These are phyloP conservation scores for Neoboletus brunneissimus DNA, from an alignment of 768 basidiomycete genomes.

Conservation along the genomic window DNA sequence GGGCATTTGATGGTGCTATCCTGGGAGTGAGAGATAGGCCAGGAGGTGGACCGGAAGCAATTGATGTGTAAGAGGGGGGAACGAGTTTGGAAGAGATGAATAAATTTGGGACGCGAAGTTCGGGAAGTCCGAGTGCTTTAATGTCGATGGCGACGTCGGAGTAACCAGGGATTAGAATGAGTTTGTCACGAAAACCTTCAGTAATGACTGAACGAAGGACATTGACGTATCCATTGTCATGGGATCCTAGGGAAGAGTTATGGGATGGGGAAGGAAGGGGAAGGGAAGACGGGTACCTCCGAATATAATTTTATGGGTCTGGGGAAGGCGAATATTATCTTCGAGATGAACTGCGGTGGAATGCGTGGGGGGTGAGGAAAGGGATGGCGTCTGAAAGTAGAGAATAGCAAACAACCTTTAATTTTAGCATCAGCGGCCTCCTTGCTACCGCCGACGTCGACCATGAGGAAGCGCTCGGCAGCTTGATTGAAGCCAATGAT, in stretches of 20 bases:
- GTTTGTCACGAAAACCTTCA: conserved; percentile 59
- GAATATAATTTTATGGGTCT: conserved; percentile 65
- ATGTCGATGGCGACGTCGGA: conserved; percentile 59
- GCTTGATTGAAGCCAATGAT: conserved; percentile 70
- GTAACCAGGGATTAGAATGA: conserved; percentile 64
- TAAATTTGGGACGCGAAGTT: conserved; percentile 51
- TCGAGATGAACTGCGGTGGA: conserved; percentile 37
- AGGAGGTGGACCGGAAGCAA: conserved; percentile 26
- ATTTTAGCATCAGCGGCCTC: conserved; percentile 77
- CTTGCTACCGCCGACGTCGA: conserved; percentile 69
- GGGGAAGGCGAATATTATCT: conserved; percentile 48
- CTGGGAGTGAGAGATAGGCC: conserved; percentile 22
- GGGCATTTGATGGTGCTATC: conserved; percentile 4
- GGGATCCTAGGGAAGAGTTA: conserved; percentile 47
- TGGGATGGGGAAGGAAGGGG: background rate
- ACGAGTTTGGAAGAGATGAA: conserved; percentile 58
- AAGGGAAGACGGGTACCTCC: conserved; percentile 44
- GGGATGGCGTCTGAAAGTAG: background rate
- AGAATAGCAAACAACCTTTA: conserved; percentile 48
- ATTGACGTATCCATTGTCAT: conserved; percentile 70
- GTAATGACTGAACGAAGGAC: conserved; percentile 63
- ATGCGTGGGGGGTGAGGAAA: conserved; percentile 8
- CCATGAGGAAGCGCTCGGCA: conserved; percentile 60
- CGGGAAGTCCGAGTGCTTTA: conserved; percentile 52
- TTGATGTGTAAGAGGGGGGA: conserved; percentile 24